These are phyloP conservation scores for Venturia oleaginea DNA, from an alignment of 2,329 filamentous ascomycete species.

Conservation along the genomic window DNA sequence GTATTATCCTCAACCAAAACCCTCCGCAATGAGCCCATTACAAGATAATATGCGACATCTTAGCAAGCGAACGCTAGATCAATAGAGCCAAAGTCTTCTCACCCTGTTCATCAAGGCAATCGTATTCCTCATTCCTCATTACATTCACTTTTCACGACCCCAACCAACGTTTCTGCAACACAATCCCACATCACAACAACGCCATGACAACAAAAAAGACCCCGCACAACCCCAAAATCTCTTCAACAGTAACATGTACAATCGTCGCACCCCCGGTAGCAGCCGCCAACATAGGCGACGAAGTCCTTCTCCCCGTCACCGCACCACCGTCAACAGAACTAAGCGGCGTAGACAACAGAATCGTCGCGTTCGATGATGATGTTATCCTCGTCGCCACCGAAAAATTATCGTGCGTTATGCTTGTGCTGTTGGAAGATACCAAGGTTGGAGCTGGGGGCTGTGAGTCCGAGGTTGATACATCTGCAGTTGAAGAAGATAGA, in stretches of 20 bases:
- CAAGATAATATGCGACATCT: too few relatives aligned
- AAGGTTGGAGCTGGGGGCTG: neutral
- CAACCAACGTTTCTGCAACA: neutral
- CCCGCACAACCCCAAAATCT: neutral
- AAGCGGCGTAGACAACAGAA: too few relatives aligned
- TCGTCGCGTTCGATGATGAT: too few relatives aligned
- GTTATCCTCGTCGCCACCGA: too few relatives aligned
- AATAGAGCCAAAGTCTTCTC: too few relatives aligned
- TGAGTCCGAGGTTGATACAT: neutral
- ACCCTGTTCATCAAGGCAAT: neutral
- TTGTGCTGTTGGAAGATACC: too few relatives aligned
- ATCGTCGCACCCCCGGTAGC: neutral
- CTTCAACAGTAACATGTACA: neutral
- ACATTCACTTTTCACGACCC: neutral
- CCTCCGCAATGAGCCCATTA: too few relatives aligned
- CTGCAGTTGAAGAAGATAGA: too few relatives aligned
- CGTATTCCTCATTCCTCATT: neutral
- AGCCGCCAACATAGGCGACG: neutral
- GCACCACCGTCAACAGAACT: neutral
- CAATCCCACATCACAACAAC: neutral
- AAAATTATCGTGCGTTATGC: too few relatives aligned
- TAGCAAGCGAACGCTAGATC: too few relatives aligned
- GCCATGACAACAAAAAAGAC: neutral
- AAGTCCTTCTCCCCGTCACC: neutral
- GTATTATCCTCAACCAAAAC: too few relatives aligned